phyloP scores from a whole-genome alignment of 208 protist genomes.

The Phytomonas serpens region DNA sequence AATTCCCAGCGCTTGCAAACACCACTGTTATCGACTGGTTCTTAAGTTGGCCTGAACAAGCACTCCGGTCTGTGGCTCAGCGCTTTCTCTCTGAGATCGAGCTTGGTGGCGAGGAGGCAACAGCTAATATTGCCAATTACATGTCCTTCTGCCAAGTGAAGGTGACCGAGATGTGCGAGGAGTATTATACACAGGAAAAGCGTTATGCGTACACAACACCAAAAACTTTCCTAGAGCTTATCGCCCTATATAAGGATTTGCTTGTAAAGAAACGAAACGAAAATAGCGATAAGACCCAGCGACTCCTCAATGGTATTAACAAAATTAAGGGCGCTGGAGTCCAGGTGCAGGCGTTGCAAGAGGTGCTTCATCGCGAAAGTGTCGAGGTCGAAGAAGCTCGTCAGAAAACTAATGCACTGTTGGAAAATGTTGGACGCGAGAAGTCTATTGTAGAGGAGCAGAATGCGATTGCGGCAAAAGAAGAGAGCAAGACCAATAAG shows the following conservation, averaged over 20 bases:
- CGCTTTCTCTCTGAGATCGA: constrained; percentile 92
- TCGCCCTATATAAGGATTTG: constrained; percentile 96
- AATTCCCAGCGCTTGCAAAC: constrained; percentile 98
- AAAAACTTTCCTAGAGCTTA: constrained; percentile 98
- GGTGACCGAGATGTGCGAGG: constrained; percentile 91
- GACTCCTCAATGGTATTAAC: constrained; percentile 90
- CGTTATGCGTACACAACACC: constrained; percentile 98
- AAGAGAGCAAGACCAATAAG: constrained; percentile 95
- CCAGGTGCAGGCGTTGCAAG: constrained; percentile 89
- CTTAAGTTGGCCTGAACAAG: constrained; percentile 97
- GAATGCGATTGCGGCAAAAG: constrained; percentile 90
- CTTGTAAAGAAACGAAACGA: constrained; percentile 89
- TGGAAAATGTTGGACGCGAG: constrained; percentile 93
- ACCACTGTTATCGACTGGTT: constrained; percentile 99
- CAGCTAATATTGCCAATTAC: constrained; percentile 87
- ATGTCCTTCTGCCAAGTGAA: constrained; percentile 95
- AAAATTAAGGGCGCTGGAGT: constrained; percentile 90
- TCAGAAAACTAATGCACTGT: constrained; percentile 90
- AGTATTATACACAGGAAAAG: constrained; percentile 93
- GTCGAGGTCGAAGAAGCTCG: constrained; percentile 94
- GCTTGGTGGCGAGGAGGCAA: constrained; percentile 79
- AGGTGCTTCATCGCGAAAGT: constrained; percentile 85
- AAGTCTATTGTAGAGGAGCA: constrained; percentile 94
- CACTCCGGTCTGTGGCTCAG: constrained; percentile 94
- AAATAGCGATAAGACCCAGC: constrained; percentile 88